Evolutionary conservation across 2,329 filamentous ascomycete genomes (phyloP).

Genomic region (Pseudogymnoascus sp.): DNA sequence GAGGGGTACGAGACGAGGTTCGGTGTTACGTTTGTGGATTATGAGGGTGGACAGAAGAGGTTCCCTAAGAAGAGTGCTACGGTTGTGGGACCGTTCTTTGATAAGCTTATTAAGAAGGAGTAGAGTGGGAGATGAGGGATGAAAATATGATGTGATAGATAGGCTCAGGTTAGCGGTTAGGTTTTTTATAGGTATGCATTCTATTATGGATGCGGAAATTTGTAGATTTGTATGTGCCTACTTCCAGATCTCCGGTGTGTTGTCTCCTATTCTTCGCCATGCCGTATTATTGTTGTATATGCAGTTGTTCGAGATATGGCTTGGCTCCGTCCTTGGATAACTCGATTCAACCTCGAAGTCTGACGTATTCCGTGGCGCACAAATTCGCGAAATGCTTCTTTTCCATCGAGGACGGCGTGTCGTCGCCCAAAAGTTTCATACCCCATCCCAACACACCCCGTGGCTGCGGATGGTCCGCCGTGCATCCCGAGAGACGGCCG

Average conservation of each 20-base stretch:
- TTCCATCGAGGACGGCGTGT: neutral
- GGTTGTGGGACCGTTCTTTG: slow-evolving; percentile 64
- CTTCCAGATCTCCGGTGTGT: neutral
- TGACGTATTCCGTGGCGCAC: neutral
- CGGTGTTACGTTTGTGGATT: slow-evolving; percentile 78
- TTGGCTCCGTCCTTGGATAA: neutral
- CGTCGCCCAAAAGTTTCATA: neutral
- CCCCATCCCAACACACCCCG: neutral
- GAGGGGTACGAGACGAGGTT: slow-evolving; percentile 85
- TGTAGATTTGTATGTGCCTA: neutral
- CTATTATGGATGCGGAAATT: neutral
- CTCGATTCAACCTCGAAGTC: neutral
- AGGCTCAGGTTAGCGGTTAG: neutral
- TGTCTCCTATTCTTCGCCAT: neutral
- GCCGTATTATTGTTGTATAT: neutral
- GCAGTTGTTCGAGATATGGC: neutral
- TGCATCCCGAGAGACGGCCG: neutral
- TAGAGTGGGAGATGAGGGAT: slow-evolving; percentile 21
- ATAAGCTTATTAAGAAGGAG: slow-evolving; percentile 60
- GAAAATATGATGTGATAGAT: neutral
- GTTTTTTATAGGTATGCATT: neutral
- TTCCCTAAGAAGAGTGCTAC: slow-evolving; percentile 79
- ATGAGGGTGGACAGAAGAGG: slow-evolving; percentile 69
- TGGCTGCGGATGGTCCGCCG: neutral
- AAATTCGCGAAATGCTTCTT: too few species aligned